Conservation (phyloP, 2,329 filamentous ascomycete genomes). For the Nemania diffusa region DNA sequence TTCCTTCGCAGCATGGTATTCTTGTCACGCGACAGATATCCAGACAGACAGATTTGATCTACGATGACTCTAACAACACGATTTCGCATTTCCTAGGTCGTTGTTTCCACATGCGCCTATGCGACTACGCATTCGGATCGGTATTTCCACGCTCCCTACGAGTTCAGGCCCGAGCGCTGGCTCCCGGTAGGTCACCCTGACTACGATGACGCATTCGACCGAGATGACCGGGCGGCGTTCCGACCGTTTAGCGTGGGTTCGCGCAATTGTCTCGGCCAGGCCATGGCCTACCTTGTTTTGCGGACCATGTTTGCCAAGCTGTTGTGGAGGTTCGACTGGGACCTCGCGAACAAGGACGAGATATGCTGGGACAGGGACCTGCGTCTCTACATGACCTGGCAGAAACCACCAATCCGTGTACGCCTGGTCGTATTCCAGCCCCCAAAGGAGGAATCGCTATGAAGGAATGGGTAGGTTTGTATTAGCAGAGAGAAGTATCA, state of each 20-base stretch:
- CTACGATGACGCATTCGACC: constrained; percentile 24
- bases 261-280: constrained; percentile 25
- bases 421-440: background rate
- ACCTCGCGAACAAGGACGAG: background rate
- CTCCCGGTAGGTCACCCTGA: constrained; percentile 27
- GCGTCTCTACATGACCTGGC: background rate
- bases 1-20: background rate
- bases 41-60: too few relatives aligned
- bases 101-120: constrained; percentile 5
- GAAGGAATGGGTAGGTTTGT: too few relatives aligned
- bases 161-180: constrained; percentile 36
- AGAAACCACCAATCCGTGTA: background rate
- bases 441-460: too few relatives aligned
- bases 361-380: background rate
- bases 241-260: constrained; percentile 32
- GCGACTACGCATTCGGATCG: constrained; percentile 21
- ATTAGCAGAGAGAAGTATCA: too few relatives aligned
- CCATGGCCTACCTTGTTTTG: constrained; percentile 10
- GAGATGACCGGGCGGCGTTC: constrained; percentile 17
- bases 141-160: constrained; percentile 21
- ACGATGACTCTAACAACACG: too few relatives aligned
- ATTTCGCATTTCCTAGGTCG: too few relatives aligned
- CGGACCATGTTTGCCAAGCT: constrained; percentile 2
- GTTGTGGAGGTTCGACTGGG: background rate
- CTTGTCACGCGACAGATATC: background rate